A percentile compares a stretch with the other conserved stretches of the same genome.
These are phyloP conservation scores for Paspalum vaginatum DNA, from an alignment of 176 grass and related monocot genomes.

Conservation along the genomic window DNA sequence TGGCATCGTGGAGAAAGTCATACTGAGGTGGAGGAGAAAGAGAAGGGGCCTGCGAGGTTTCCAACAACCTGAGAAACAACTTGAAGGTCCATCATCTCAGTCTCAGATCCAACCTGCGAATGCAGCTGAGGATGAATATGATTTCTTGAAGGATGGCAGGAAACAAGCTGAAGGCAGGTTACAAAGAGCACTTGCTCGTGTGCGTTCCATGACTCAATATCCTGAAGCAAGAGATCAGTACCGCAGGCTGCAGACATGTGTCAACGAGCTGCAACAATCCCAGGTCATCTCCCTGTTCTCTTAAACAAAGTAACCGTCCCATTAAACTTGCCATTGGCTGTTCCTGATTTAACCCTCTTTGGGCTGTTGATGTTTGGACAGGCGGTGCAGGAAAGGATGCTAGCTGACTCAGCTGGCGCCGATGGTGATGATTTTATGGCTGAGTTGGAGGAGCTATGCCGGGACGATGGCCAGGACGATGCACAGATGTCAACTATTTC, in stretches of 20 bases:
- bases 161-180: constrained; percentile 88
- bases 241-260: constrained; percentile 60
- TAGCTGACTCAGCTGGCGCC: constrained; percentile 39
- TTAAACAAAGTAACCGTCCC: not conserved
- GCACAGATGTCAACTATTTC: constrained; percentile 56
- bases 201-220: constrained; percentile 97
- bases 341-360: not conserved
- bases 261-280: constrained; percentile 65
- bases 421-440: constrained; percentile 69
- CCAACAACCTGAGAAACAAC: constrained; percentile 64
- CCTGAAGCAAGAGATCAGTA: constrained; percentile 99
- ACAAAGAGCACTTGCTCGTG: constrained; percentile 81
- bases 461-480: constrained; percentile 32
- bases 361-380: constrained; percentile 43
- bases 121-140: constrained; percentile 70
- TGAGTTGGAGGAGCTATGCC: constrained; percentile 69
- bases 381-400: constrained; percentile 60
- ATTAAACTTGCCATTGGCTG: not conserved
- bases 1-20: constrained; percentile 84
- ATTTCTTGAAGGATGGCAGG: constrained; percentile 90
- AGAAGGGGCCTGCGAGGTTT: constrained; percentile 69
- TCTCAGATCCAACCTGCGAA: constrained; percentile 56
- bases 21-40: constrained; percentile 95
- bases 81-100: constrained; percentile 60
- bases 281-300: constrained; percentile 45